Evolutionary conservation across 495 filamentous ascomycete genomes (phyloP), one percentile per base, ranked within the genome.

Genomic region (Aspergillus kassunensis): DNA sequence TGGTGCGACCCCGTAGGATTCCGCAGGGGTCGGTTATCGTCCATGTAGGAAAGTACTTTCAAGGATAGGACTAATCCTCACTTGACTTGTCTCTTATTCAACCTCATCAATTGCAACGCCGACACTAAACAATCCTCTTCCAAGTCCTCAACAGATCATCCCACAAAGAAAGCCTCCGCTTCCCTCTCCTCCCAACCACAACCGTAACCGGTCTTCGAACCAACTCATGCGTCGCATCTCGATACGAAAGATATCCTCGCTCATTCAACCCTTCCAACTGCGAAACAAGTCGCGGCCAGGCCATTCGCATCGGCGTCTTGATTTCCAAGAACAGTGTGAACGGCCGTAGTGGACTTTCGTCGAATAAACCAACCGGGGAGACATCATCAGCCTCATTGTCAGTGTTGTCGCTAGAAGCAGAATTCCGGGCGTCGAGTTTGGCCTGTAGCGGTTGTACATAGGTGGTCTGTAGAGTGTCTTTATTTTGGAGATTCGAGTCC

Each of bases 361-460:
- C 78, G 61, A 86, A 90, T 13, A 90, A 70, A 6, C 86, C 86
- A 29, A 73, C 73, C 2, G 64, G 47, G 1, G 27, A 19, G n/a
- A 18, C 15, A 12, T 21, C 0, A 23, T 36, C 30, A 13, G 10
- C 4, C 5, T 27, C 9, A 18, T 18, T 34, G 24, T 18, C n/a
- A 13, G 23, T 25, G 4, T n/a, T 8, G 53, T 44, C 15, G 44
- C 18, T 12, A 40, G 21, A 41, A 44, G 51, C 34, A n/a, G 74
- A 67, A 56, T 87, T 86, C 44, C 75, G 73, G 7, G 59, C 58
- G 41, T 79, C 69, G 1, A 90, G 69, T 40, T 84, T 77, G 0
- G 73, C 60, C 20, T 82, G 62, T 1, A 91, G 59, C 0, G 87
- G 84, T 36, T 85, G 70, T 40, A 89, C 64, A 64, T 90, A 91